These are phyloP conservation scores for Amanita brunnescens DNA, from an alignment of 768 basidiomycete species.

Conservation along the genomic window DNA sequence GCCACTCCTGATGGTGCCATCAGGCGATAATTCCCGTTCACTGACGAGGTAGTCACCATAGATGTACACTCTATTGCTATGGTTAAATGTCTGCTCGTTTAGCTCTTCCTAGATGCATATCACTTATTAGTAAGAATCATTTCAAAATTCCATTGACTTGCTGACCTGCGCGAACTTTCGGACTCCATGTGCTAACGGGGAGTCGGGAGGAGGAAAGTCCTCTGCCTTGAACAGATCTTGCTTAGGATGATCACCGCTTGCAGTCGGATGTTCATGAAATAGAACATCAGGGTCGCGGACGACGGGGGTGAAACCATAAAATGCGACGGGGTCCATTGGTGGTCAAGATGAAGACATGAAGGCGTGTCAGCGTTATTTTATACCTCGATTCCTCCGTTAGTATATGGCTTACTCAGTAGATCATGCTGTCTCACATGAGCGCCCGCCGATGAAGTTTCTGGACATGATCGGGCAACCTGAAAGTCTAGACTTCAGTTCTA, in stretches of 20 bases:
- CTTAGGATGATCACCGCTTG: conserved; percentile 31
- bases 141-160: not conserved
- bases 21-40: not conserved
- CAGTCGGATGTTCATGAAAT: conserved; percentile 37
- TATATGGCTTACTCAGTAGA: not conserved
- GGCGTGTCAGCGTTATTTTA: not conserved
- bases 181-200: conserved; percentile 28
- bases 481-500: no score
- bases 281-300: conserved; percentile 39
- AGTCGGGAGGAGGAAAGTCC: conserved; percentile 36
- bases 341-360: not conserved
- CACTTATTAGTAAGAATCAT: not conserved
- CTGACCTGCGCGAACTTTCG: conserved; percentile 30
- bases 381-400: not conserved
- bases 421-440: no score
- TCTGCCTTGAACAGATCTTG: conserved; percentile 29
- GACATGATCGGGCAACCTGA: no score
- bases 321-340: conserved; percentile 12
- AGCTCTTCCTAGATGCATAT: conserved; percentile 28
- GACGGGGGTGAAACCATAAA: conserved; percentile 42
- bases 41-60: conserved; percentile 28
- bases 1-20: conserved; percentile 30
- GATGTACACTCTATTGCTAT: conserved; percentile 40
- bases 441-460: no score
- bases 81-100: conserved; percentile 36